phyloP scores from a whole-genome alignment of 2,329 filamentous ascomycete species.

The Fusarium proliferatum region DNA sequence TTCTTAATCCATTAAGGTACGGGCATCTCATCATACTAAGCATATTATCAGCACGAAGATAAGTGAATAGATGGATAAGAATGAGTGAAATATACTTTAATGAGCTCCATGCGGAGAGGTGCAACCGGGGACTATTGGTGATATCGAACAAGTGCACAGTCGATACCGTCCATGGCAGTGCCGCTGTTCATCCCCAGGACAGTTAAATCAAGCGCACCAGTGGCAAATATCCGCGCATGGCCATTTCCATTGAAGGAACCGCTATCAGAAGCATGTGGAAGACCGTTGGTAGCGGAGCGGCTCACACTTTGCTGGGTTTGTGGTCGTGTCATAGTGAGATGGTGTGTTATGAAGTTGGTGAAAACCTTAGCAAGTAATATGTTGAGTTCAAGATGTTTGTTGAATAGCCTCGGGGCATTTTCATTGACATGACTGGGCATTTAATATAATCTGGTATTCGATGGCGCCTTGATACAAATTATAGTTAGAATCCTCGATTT shows the following conservation, averaged over 20 bases:
- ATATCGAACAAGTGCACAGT: conserved; percentile 67
- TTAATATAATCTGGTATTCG: background rate
- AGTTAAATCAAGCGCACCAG: conserved; percentile 55
- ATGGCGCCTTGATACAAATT: background rate
- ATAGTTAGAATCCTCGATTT: background rate
- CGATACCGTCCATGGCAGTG: conserved; percentile 66
- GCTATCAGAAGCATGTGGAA: background rate
- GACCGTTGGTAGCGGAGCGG: background rate
- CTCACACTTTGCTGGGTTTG: background rate
- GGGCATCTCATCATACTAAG: conserved; percentile 63
- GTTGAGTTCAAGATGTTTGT: background rate
- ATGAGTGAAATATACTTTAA: background rate
- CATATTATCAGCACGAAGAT: background rate
- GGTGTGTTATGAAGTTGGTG: background rate
- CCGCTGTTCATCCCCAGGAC: conserved; percentile 63
- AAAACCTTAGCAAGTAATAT: background rate
- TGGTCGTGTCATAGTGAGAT: background rate
- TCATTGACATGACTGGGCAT: background rate
- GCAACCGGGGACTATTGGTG: conserved; percentile 61
- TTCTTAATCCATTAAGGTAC: conserved; percentile 66
- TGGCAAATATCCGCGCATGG: background rate
- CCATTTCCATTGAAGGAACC: background rate
- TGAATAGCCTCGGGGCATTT: background rate
- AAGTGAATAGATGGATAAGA: too few relatives aligned
- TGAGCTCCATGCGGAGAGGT: conserved; percentile 64